These are phyloP conservation scores for Pinus taeda DNA, from an alignment of 75 land plant genomes.

Conservation along the genomic window DNA sequence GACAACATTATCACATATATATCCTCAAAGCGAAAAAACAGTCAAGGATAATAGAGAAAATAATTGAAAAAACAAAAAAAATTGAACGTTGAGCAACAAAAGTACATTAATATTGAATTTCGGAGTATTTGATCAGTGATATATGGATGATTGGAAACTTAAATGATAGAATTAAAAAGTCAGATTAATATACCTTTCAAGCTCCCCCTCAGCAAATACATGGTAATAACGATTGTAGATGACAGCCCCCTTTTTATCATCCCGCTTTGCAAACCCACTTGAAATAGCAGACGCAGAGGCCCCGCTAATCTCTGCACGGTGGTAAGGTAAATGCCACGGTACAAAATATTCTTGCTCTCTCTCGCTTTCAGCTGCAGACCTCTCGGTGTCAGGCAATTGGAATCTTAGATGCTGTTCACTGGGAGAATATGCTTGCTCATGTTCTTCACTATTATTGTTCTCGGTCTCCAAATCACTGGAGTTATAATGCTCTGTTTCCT, in stretches of 20 bases:
- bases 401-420: neutral
- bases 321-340: slow-evolving; percentile 99
- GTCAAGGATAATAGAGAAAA: too few species aligned
- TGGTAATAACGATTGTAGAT: slow-evolving; percentile 97
- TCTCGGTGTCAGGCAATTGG: neutral
- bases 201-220: slow-evolving; percentile 91
- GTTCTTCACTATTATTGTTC: slow-evolving; percentile 1
- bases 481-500: slow-evolving; percentile 48
- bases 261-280: slow-evolving; percentile 90
- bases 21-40: neutral
- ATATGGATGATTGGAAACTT: neutral
- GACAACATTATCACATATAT: neutral
- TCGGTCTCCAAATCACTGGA: slow-evolving; percentile 7
- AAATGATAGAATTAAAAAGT: neutral
- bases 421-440: neutral
- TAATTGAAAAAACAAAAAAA: neutral
- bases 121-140: too few species aligned
- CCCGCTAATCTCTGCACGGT: slow-evolving; percentile 93
- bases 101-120: neutral
- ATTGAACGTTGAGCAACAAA: neutral
- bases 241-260: slow-evolving; percentile 92
- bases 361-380: neutral
- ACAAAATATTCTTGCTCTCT: slow-evolving; percentile 88
- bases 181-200: slow-evolving; percentile 68
- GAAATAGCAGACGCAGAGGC: slow-evolving; percentile 83